Base-by-base conservation (phyloP, 2,329 filamentous ascomycete genomes). In the Drechmeria coniospora region DNA sequence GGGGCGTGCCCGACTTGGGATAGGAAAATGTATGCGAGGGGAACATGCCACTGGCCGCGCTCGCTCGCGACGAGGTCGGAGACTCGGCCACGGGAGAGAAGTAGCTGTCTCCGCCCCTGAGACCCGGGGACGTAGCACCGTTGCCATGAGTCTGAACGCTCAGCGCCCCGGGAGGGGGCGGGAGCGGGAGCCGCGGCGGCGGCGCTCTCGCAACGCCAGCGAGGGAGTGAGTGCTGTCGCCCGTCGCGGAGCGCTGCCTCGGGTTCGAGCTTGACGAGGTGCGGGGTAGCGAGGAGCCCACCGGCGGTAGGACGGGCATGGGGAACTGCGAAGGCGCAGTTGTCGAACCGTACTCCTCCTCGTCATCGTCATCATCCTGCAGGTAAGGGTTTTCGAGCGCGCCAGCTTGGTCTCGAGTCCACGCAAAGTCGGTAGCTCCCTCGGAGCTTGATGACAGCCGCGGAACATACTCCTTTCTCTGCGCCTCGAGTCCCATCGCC, bases 31-130 rank as follows among this genome's bases (percentile, higher is more conserved):
- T 66, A 70, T 4, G 53, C 50, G 54, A 52, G 1, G 52, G 47
- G 43, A 84, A 92, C 47, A 84, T 75, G 25, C 74, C 72, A 22
- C 80, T 83, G 5, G 80, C 67, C 1, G 73, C 73, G 48, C 79
- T 86, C 6, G 79, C 77, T 27, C 81, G 68, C 15, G 77, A 77
- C 10, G 78, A 82, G 23, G 74, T 73, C 8, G 81, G 80, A 1
- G 80, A 83, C 30, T 94, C 86, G 19, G 66, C 68, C 2, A 77
- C 68, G 1, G 90, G 90, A 1, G 87, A 95, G 53, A 98, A 98
- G 54, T 94, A 95, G 4, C 86, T 94, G 32, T 84, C 82, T n/a
- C 63, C 69, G 20, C 59, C 62, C 28, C 69, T 64, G 13, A 69
- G 61, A 15, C 63, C 59, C 1, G 81, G 78, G 10, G 79, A 81